Conservation (phyloP, 768 basidiomycete genomes). For the Rossbeevera mucosa region DNA sequence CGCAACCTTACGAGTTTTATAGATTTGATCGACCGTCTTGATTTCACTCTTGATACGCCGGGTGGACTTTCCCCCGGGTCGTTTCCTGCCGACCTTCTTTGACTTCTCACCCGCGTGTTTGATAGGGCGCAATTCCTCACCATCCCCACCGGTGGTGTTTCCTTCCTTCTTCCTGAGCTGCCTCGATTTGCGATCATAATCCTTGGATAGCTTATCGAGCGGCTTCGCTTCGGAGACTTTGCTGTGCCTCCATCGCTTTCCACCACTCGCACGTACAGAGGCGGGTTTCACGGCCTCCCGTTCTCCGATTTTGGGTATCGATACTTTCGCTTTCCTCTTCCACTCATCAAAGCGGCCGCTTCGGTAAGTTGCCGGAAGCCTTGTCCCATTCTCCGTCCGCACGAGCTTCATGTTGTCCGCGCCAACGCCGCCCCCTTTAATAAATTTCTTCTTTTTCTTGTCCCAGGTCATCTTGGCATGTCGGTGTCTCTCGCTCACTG, state of each 20-base stretch:
- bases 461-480: slow-evolving; percentile 78
- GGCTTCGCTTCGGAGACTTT: slow-evolving; percentile 63
- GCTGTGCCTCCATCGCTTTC: slow-evolving; percentile 71
- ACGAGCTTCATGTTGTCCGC: slow-evolving; percentile 94
- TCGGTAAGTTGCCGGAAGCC: slow-evolving; percentile 86
- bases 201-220: slow-evolving; percentile 64
- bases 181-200: slow-evolving; percentile 71
- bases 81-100: slow-evolving; percentile 35
- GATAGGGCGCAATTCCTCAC: slow-evolving; percentile 18
- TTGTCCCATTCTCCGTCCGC: slow-evolving; percentile 85
- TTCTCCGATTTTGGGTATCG: slow-evolving; percentile 80
- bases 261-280: slow-evolving; percentile 33
- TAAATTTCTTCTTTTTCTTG: slow-evolving; percentile 92
- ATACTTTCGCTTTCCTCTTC: slow-evolving; percentile 73
- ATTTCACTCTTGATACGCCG: slow-evolving; percentile 75
- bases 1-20: slow-evolving; percentile 60
- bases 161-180: slow-evolving; percentile 56
- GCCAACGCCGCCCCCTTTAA: slow-evolving; percentile 79
- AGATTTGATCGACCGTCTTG: slow-evolving; percentile 83
- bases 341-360: slow-evolving; percentile 95
- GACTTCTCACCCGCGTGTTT: slow-evolving; percentile 29
- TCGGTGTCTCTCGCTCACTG: slow-evolving; percentile 52
- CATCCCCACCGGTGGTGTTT: slow-evolving; percentile 23
- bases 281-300: slow-evolving; percentile 48
- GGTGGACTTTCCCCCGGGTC: slow-evolving; percentile 56